These are phyloP conservation scores for Aspergillus leporis DNA, from an alignment of 495 filamentous ascomycete genomes.

Conservation along the genomic window DNA sequence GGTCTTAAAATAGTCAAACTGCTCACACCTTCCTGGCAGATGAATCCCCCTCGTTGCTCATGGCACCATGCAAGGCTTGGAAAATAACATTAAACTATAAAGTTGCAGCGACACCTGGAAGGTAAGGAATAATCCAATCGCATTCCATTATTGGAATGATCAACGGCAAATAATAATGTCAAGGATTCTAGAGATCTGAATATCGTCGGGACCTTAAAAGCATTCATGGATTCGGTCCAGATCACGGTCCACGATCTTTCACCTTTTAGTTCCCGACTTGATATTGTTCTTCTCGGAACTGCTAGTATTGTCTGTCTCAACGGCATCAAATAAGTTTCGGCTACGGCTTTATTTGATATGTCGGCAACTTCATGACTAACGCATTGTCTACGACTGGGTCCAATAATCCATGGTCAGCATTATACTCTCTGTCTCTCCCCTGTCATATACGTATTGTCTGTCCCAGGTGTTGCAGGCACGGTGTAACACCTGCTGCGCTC, in stretches of 20 bases:
- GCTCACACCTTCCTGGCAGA: background rate
- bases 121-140: background rate
- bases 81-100: background rate
- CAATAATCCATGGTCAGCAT: slow-evolving; percentile 16
- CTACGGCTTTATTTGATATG: background rate
- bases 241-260: background rate
- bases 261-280: slow-evolving; percentile 10
- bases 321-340: background rate
- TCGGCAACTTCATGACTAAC: background rate
- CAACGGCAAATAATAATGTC: background rate
- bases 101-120: background rate
- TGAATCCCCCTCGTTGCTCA: background rate
- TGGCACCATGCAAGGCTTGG: background rate
- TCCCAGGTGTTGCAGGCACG: slow-evolving; percentile 29
- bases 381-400: slow-evolving; percentile 8
- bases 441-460: slow-evolving; percentile 23
- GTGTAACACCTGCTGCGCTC: background rate
- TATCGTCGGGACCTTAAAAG: background rate
- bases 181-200: background rate
- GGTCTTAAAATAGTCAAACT: background rate
- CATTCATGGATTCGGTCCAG: background rate
- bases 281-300: slow-evolving; percentile 24
- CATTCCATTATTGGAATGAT: background rate
- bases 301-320: slow-evolving; percentile 11
- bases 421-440: slow-evolving; percentile 19